A percentile compares a stretch with the other conserved stretches of the same genome.
phyloP scores from a whole-genome alignment of 345 rosid genomes.

The Trapa bicornis region DNA sequence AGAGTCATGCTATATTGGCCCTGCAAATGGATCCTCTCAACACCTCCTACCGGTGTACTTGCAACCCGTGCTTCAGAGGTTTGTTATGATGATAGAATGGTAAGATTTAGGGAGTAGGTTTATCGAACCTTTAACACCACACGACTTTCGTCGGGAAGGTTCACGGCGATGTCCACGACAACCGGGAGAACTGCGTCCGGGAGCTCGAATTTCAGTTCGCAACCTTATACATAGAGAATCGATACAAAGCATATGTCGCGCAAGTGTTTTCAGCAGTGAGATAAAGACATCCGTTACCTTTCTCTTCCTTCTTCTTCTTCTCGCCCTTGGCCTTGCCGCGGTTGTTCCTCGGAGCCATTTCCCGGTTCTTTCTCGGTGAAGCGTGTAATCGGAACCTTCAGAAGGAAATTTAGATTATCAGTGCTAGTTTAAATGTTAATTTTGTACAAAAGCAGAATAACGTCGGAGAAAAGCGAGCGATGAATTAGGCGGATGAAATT shows the following conservation, averaged over 20 bases:
- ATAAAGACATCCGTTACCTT: conserved; percentile 30
- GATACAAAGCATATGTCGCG: background rate
- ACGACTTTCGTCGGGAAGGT: conserved; percentile 74
- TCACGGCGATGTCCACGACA: conserved; percentile 64
- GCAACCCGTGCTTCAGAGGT: background rate
- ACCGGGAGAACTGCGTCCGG: conserved; percentile 79
- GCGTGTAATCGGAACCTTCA: conserved; percentile 1
- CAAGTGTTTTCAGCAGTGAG: no score
- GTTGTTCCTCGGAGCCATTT: conserved; percentile 93
- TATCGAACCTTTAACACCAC: conserved; percentile 59
- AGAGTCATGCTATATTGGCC: no score
- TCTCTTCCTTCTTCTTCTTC: conserved; percentile 97
- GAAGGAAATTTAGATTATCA: background rate
- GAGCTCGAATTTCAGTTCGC: background rate
- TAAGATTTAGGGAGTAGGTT: background rate
- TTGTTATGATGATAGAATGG: background rate
- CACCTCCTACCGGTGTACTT: no score
- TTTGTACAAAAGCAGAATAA: no score
- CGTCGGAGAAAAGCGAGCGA: background rate
- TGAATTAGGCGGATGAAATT: background rate
- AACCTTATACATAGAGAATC: background rate
- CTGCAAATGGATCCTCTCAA: no score
- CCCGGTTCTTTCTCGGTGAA: conserved; percentile 1
- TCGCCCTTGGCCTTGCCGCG: conserved; percentile 86
- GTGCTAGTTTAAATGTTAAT: no score